A percentile compares a stretch with the other conserved stretches of the same genome.
These are phyloP conservation scores for Pyrenophora tritici-repentis DNA, from an alignment of 2,329 filamentous ascomycete species.

Conservation along the genomic window DNA sequence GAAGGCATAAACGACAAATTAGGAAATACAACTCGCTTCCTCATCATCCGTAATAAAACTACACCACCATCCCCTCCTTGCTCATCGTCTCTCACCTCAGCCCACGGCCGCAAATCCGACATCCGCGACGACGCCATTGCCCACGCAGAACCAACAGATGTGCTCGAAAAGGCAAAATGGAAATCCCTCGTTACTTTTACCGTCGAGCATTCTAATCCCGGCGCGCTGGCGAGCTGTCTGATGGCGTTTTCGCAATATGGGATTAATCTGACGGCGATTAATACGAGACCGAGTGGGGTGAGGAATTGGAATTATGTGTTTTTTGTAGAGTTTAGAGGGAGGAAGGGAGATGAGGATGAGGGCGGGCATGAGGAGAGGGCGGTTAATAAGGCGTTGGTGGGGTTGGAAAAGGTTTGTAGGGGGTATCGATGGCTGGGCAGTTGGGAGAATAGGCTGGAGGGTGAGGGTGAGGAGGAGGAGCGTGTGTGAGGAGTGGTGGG, in stretches of 20 bases:
- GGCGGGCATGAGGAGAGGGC: slow-evolving; percentile 62
- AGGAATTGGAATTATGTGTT: slow-evolving; percentile 90
- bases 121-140: too few relatives aligned
- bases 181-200: slow-evolving; percentile 84
- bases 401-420: slow-evolving; percentile 63
- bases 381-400: slow-evolving; percentile 62
- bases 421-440: slow-evolving; percentile 72
- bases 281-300: slow-evolving; percentile 76
- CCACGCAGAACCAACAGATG: too few relatives aligned
- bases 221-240: slow-evolving; percentile 81
- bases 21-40: slow-evolving; percentile 81
- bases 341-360: slow-evolving; percentile 57
- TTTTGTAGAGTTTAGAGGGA: slow-evolving; percentile 85
- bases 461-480: background rate
- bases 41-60: slow-evolving; percentile 41
- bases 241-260: slow-evolving; percentile 74
- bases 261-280: slow-evolving; percentile 89
- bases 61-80: background rate
- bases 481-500: background rate
- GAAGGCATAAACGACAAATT: slow-evolving; percentile 71
- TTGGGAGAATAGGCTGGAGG: slow-evolving; percentile 54
- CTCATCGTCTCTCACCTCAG: too few relatives aligned
- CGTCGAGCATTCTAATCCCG: slow-evolving; percentile 74
- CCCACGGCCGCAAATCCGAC: too few relatives aligned
- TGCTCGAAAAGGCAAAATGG: slow-evolving; percentile 14